phyloP scores from a whole-genome alignment of 805 yeast genomes.

The Wickerhamia fluorescens region DNA sequence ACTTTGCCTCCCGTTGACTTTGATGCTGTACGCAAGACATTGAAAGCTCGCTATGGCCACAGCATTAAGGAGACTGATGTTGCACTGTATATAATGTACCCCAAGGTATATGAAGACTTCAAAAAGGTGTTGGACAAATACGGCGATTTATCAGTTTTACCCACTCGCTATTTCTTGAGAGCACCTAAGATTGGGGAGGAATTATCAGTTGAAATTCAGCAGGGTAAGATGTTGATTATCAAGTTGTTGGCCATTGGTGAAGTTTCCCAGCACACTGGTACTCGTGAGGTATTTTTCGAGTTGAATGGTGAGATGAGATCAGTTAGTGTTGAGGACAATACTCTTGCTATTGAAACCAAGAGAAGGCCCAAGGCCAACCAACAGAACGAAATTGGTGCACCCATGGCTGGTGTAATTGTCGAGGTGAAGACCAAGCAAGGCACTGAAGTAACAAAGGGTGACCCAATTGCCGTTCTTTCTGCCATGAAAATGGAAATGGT shows the following conservation, averaged over 20 bases:
- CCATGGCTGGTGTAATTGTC: conserved; percentile 98
- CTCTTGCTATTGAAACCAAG: conserved; percentile 76
- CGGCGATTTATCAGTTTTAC: conserved; percentile 91
- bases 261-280: conserved; percentile 75
- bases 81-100: conserved; percentile 96
- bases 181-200: conserved; percentile 87
- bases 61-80: conserved; percentile 74
- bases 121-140: conserved; percentile 65
- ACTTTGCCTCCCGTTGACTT: conserved; percentile 81
- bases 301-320: conserved; percentile 98
- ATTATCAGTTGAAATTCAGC: conserved; percentile 80
- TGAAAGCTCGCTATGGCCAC: conserved; percentile 69
- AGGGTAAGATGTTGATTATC: conserved; percentile 89
- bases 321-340: conserved; percentile 84
- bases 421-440: conserved; percentile 90
- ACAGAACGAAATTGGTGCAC: conserved; percentile 93
- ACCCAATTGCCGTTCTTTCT: conserved; percentile 84
- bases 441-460: conserved; percentile 90
- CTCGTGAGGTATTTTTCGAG: conserved; percentile 95
- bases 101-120: conserved; percentile 91
- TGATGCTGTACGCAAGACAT: conserved; percentile 61
- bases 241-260: conserved; percentile 92
- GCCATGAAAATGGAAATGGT: conserved; percentile 99
- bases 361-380: conserved; percentile 90
- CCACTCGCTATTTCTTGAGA: conserved; percentile 85